Conservation (phyloP, 345 rosid genomes). For the Lumnitzera littorea region DNA sequence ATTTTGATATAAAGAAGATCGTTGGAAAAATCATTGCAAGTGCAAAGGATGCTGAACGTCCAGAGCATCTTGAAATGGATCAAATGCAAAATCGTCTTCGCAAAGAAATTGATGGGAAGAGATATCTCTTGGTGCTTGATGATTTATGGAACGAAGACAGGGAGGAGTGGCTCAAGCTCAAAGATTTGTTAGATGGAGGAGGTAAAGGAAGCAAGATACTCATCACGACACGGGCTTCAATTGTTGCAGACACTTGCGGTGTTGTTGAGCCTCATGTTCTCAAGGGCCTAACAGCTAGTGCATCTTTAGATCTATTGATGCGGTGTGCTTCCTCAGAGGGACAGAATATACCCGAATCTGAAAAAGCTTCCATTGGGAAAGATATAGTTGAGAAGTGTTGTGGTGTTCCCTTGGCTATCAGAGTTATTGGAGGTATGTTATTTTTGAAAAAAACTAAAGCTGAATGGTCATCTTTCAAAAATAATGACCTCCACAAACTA, state of each 20-base stretch:
- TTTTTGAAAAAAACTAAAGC: constrained; percentile 4
- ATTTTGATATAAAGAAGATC: background rate
- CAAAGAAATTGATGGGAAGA: background rate
- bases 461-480: constrained; percentile 15
- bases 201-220: constrained; percentile 3
- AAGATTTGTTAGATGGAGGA: background rate
- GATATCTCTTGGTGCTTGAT: constrained; percentile 6
- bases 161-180: background rate
- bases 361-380: constrained; percentile 6
- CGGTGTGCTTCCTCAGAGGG: background rate
- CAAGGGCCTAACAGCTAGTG: background rate
- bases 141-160: constrained; percentile 10
- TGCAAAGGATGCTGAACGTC: background rate
- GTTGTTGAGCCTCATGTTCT: background rate
- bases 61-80: background rate
- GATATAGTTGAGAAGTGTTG: constrained; percentile 14
- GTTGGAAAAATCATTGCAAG: background rate
- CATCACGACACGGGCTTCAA: background rate
- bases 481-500: constrained; percentile 7
- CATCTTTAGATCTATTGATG: constrained; percentile 6
- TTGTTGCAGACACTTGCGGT: constrained; percentile 1
- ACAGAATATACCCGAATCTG: background rate
- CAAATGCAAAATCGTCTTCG: constrained; percentile 2
- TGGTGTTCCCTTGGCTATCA: constrained; percentile 22
- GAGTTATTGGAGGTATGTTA: constrained; percentile 13